A percentile compares a stretch with the other conserved stretches of the same genome.
phyloP scores from a whole-genome alignment of 805 yeast species.

The Clavispora santaluciae region DNA sequence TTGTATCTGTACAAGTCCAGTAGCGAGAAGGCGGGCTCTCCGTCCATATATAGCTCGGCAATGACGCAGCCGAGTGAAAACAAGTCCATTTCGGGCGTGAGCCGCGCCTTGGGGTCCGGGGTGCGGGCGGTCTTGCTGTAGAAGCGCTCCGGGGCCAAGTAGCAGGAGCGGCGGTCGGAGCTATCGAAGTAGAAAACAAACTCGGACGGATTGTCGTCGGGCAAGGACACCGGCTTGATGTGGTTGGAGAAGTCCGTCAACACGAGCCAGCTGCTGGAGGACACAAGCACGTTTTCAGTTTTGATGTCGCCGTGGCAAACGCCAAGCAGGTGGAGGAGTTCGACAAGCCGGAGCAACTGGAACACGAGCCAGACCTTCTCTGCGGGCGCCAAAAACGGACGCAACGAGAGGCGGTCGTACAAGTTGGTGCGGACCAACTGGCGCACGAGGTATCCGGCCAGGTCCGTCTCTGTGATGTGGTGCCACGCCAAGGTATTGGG shows the following conservation, averaged over 20 bases:
- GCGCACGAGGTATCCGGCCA: conserved; percentile 87
- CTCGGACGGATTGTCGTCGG: conserved; percentile 90
- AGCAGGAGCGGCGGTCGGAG: conserved; percentile 80
- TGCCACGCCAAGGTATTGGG: conserved; percentile 66
- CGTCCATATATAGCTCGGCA: conserved; percentile 84
- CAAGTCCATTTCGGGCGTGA: conserved; percentile 71
- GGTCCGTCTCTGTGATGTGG: conserved; percentile 75
- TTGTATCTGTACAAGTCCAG: conserved; percentile 84
- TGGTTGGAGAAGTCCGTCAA: conserved; percentile 79
- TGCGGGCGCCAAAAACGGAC: conserved; percentile 79
- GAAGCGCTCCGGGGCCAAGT: conserved; percentile 93
- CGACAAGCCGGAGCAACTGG: conserved; percentile 65
- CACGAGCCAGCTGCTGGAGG: conserved; percentile 84
- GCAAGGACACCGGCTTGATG: conserved; percentile 73
- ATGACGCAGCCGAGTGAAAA: conserved; percentile 83
- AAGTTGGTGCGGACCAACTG: conserved; percentile 74
- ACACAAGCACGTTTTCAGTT: conserved; percentile 80
- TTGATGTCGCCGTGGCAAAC: conserved; percentile 89
- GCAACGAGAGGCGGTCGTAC: conserved; percentile 79
- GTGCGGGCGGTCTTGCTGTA: conserved; percentile 24
- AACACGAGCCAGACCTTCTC: conserved; percentile 84
- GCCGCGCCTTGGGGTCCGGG: conserved; percentile 5
- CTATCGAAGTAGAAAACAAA: conserved; percentile 91
- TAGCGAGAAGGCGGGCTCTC: conserved; percentile 78
- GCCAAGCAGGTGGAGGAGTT: conserved; percentile 54